These are phyloP conservation scores for Daldinia eschscholtzii DNA, from an alignment of 2,329 filamentous ascomycete species.

Conservation along the genomic window DNA sequence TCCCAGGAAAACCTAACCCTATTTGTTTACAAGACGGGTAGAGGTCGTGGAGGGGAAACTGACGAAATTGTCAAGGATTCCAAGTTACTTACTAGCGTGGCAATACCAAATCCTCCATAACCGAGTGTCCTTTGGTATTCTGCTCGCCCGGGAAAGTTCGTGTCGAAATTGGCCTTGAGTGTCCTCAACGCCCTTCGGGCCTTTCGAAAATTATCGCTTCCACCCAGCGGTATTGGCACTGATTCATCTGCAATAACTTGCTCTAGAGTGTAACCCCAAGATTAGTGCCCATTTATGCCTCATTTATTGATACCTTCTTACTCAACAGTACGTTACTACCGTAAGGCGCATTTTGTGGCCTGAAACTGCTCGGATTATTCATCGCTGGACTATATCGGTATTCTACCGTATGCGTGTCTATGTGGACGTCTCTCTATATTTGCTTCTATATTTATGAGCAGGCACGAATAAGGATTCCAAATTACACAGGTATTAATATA, in stretches of 20 bases:
- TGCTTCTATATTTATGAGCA: no score
- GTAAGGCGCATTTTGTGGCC: neutral
- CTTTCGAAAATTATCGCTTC: neutral
- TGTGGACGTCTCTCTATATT: neutral
- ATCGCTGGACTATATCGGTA: neutral
- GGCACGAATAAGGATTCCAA: neutral
- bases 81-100: slow-evolving; percentile 25
- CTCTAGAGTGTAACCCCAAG: neutral
- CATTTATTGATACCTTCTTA: neutral
- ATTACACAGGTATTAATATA: neutral
- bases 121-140: slow-evolving; percentile 28
- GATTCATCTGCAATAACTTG: neutral
- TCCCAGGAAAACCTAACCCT: neutral
- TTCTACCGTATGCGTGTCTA: neutral
- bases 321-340: neutral
- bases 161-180: neutral
- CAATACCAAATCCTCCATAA: slow-evolving; percentile 27
- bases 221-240: neutral
- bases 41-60: neutral
- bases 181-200: neutral
- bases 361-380: neutral
- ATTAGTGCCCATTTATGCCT: neutral
- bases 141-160: neutral
- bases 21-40: neutral
- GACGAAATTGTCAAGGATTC: neutral